A percentile compares a stretch with the other conserved stretches of the same genome.
Evolutionary conservation across 148 eudicot genomes (phyloP).

Genomic region (Talinum fruticosum): DNA sequence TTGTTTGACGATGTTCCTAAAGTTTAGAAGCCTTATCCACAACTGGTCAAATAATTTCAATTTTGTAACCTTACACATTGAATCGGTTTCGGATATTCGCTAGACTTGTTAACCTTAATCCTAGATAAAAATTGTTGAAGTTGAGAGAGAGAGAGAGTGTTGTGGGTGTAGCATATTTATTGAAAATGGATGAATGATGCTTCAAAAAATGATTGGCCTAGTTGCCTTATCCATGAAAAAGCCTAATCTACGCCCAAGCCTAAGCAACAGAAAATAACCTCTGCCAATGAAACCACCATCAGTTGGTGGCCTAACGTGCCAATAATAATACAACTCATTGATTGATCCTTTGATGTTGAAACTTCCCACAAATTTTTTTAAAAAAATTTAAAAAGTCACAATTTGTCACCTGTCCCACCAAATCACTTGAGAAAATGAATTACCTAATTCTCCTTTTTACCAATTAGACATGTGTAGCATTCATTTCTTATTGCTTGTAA

Average conservation of each 20-base stretch:
- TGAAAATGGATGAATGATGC: not conserved
- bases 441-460: not conserved
- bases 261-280: not conserved
- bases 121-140: not conserved
- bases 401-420: constrained; percentile 19
- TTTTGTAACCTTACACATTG: too few relatives aligned
- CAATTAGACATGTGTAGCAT: not conserved
- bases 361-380: not conserved
- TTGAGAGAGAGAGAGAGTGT: not conserved
- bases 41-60: too few relatives aligned
- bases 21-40: too few relatives aligned
- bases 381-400: too few relatives aligned
- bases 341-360: constrained; percentile 17
- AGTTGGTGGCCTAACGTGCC: constrained; percentile 53
- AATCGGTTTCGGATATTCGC: too few relatives aligned
- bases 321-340: constrained; percentile 21
- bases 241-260: constrained; percentile 4
- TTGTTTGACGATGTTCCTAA: too few relatives aligned
- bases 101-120: not conserved
- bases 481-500: not conserved
- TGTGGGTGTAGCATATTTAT: not conserved
- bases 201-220: not conserved
- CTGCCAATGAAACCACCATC: constrained; percentile 17
- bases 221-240: not conserved
- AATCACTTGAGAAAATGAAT: not conserved